A percentile compares a stretch with the other conserved stretches of the same genome.
phyloP scores from a whole-genome alignment of 768 basidiomycete genomes.

The Trametes maxima region DNA sequence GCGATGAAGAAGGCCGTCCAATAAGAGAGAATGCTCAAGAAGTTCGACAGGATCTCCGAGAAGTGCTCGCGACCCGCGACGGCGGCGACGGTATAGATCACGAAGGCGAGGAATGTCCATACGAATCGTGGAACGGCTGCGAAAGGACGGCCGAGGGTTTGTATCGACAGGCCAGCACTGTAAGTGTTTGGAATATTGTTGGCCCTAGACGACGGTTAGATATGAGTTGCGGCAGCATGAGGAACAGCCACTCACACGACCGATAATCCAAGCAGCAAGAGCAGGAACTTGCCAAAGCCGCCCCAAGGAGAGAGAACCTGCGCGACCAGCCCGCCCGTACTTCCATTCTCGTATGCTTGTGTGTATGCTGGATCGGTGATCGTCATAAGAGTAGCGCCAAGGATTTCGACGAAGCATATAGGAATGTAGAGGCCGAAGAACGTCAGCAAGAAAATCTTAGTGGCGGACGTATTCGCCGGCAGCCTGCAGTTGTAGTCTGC shows the following conservation, averaged over 20 bases:
- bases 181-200: slow-evolving; percentile 54
- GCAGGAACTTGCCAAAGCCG: slow-evolving; percentile 48
- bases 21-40: slow-evolving; percentile 44
- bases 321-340: slow-evolving; percentile 50
- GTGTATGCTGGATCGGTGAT: slow-evolving; percentile 41
- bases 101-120: slow-evolving; percentile 42
- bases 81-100: slow-evolving; percentile 48
- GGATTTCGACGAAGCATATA: slow-evolving; percentile 47
- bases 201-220: slow-evolving; percentile 33
- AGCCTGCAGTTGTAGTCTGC: slow-evolving; percentile 58
- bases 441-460: slow-evolving; percentile 50
- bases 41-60: slow-evolving; percentile 45
- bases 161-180: slow-evolving; percentile 48
- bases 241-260: slow-evolving; percentile 36
- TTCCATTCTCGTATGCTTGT: slow-evolving; percentile 37
- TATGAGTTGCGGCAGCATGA: too few relatives aligned
- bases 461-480: slow-evolving; percentile 44
- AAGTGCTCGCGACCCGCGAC: slow-evolving; percentile 50
- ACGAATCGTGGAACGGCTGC: slow-evolving; percentile 45
- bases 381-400: slow-evolving; percentile 49
- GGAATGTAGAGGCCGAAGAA: slow-evolving; percentile 56
- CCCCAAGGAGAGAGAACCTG: slow-evolving; percentile 42
- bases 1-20: slow-evolving; percentile 54
- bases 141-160: slow-evolving; percentile 44
- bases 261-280: slow-evolving; percentile 47